A percentile compares a stretch with the other conserved stretches of the same genome.
Evolutionary conservation across 1,284 basidiomycete species (phyloP).

Genomic region (Sanghuangporus weigelae): DNA sequence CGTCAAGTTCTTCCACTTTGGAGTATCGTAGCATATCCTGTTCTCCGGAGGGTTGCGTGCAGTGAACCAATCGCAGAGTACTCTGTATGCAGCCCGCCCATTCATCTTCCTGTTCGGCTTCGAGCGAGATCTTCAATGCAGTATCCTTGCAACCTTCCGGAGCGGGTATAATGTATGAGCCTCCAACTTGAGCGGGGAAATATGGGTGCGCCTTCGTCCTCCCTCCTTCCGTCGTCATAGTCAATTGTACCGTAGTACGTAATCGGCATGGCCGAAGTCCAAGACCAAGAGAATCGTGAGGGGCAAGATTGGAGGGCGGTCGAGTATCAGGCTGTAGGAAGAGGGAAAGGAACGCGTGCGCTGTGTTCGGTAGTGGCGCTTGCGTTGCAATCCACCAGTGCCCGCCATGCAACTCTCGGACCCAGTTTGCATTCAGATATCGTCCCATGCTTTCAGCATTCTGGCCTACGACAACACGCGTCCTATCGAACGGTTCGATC

Average conservation of each 20-base stretch:
- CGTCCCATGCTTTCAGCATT: conserved; percentile 31
- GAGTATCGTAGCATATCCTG: conserved; percentile 22
- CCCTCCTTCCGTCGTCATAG: conserved; percentile 59
- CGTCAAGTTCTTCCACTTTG: conserved; percentile 23
- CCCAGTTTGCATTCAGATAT: conserved; percentile 84
- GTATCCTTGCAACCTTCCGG: conserved; percentile 34
- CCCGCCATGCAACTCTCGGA: conserved; percentile 62
- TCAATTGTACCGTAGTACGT: conserved; percentile 76
- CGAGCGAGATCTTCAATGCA: conserved; percentile 50
- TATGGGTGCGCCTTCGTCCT: conserved; percentile 57
- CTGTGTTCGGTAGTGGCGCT: conserved; percentile 65
- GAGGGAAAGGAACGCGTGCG: conserved; percentile 69
- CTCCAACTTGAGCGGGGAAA: conserved; percentile 57
- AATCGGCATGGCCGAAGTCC: conserved; percentile 36
- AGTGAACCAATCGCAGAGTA: conserved; percentile 35
- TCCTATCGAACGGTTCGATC: conserved; percentile 75
- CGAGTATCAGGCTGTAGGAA: conserved; percentile 45
- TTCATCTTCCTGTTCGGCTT: conserved; percentile 37
- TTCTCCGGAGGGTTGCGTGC: conserved; percentile 24
- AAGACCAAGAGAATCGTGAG: conserved; percentile 15
- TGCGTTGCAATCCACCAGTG: conserved; percentile 84
- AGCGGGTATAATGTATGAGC: conserved; percentile 45
- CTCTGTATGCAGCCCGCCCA: conserved; percentile 61
- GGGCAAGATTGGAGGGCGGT: conserved; percentile 30
- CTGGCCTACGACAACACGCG: conserved; percentile 50